Evolutionary conservation across 768 basidiomycete genomes (phyloP), one percentile per base, ranked within the genome.

Genomic region (Agrocybe praecox): DNA sequence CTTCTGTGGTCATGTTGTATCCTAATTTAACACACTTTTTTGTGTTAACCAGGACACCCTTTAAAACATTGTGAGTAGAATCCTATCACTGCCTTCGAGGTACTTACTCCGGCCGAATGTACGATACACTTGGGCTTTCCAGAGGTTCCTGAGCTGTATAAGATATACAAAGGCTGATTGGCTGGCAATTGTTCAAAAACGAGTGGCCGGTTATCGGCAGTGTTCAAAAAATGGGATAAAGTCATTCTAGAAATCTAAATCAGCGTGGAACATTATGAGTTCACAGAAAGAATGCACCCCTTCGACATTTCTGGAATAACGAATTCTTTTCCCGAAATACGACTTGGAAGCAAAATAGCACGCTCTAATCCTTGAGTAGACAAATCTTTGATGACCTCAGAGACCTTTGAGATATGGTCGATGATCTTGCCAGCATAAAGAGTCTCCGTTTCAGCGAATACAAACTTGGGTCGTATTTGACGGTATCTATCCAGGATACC

Each of bases 131-230:
- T 93, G 0, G 90, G 91, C 47, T 88, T 85, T 19, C 94, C 93
- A 2, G 89, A 91, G 0, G 94, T 95, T 15, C 94, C 94, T 15
- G 90, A 92, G 34, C 89, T 92, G 69, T 93, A 95, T 14, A 94
- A 65, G 56, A 96, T 92, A 71, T 84, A 94, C 15, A 91, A 71
- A 2, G 93, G 93, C 33, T 92, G 89, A 57, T 79, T 80, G 69
- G 94, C 94, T 0, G 88, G 85, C 6, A 90, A 76, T 66, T 91
- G 88, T 60, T 84, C 83, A 63, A 92, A 95, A 11, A 67, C 69
- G 29, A 92, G 74, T 49, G 77, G 75, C 15, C 77, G 72, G 46
- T 76, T 74, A 55, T 83, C 82, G 5, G 75, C 80, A 1, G 70
- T 66, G 2, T 76, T 67, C 44, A 90, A 58, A 68, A 90, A 90